Percentiles rank a stretch among this genome's conserved stretches.
Conservation (phyloP, 306 rosid genomes). For the Quercus parvula region DNA sequence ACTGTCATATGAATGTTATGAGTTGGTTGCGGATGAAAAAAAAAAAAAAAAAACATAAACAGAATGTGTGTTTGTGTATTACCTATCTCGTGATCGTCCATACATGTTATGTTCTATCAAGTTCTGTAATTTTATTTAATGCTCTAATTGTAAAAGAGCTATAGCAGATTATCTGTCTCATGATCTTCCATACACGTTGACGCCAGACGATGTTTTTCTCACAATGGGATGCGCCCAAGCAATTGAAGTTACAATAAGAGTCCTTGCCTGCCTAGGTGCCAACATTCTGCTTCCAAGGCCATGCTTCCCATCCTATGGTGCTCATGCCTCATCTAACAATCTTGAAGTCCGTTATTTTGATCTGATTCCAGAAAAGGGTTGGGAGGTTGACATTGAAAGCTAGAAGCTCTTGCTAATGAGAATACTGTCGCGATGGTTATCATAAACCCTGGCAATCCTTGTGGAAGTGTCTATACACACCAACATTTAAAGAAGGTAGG, state of each 20-base stretch:
- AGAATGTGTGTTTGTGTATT: too few relatives aligned
- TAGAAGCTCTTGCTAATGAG: constrained; percentile 24
- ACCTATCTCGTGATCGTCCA: too few relatives aligned
- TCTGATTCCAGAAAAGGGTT: constrained; percentile 25
- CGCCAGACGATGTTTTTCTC: constrained; percentile 19
- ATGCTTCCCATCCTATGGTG: constrained; percentile 18
- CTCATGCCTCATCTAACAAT: constrained; percentile 2
- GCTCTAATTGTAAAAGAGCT: constrained; percentile 23
- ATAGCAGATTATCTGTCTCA: constrained; percentile 31
- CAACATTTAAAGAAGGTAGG: constrained; percentile 29
- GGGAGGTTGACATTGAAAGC: constrained; percentile 32
- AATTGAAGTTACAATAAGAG: constrained; percentile 10
- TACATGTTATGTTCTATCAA: too few relatives aligned
- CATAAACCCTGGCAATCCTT: constrained; percentile 37
- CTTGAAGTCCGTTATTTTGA: constrained; percentile 25
- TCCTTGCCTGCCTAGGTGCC: constrained; percentile 25
- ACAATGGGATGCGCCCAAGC: constrained; percentile 35
- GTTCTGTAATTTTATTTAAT: background rate
- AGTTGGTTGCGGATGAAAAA: too few relatives aligned
- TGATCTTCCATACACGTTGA: constrained; percentile 25
- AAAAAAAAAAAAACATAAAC: too few relatives aligned
- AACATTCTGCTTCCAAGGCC: constrained; percentile 32
- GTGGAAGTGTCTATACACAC: constrained; percentile 29
- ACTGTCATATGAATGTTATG: too few relatives aligned
- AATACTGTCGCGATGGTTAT: constrained; percentile 33